phyloP scores from a whole-genome alignment of 1,139 yeast species.

The Protomyces macrosporus region DNA sequence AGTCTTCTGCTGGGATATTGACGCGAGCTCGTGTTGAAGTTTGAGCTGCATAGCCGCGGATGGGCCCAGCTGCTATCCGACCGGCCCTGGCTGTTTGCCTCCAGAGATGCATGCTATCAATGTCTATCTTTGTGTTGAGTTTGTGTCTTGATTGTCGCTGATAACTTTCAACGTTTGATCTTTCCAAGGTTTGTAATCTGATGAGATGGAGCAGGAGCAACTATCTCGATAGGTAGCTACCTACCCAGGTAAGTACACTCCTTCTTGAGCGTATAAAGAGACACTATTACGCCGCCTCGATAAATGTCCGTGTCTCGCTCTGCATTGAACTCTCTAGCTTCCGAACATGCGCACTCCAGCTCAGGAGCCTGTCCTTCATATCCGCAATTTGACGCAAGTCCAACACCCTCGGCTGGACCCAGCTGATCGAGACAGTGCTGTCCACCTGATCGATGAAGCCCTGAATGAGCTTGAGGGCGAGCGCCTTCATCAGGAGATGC shows the following conservation, averaged over 20 bases:
- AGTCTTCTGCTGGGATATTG: constrained; percentile 16
- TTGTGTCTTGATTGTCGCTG: not conserved
- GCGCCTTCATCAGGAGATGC: constrained; percentile 83
- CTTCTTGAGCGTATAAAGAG: not conserved
- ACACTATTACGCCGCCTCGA: constrained; percentile 1
- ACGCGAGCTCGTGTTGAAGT: not conserved
- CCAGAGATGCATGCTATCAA: not conserved
- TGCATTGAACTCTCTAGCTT: constrained; percentile 46
- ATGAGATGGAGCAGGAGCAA: no score
- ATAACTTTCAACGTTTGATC: no score
- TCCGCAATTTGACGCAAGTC: constrained; percentile 69
- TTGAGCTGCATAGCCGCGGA: not conserved
- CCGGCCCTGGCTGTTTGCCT: not conserved
- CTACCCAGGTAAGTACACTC: no score
- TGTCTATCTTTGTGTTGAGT: not conserved
- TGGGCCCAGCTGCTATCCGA: not conserved
- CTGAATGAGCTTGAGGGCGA: constrained; percentile 71
- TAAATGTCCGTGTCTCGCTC: constrained; percentile 7
- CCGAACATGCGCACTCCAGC: constrained; percentile 73
- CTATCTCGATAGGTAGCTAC: no score
- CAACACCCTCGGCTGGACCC: constrained; percentile 95
- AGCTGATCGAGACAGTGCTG: constrained; percentile 68
- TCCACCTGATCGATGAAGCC: constrained; percentile 87
- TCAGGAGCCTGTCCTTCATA: constrained; percentile 66
- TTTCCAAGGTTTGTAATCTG: no score